These are phyloP conservation scores for Colletotrichum liaoningense DNA, from an alignment of 2,329 filamentous ascomycete species.

Conservation along the genomic window DNA sequence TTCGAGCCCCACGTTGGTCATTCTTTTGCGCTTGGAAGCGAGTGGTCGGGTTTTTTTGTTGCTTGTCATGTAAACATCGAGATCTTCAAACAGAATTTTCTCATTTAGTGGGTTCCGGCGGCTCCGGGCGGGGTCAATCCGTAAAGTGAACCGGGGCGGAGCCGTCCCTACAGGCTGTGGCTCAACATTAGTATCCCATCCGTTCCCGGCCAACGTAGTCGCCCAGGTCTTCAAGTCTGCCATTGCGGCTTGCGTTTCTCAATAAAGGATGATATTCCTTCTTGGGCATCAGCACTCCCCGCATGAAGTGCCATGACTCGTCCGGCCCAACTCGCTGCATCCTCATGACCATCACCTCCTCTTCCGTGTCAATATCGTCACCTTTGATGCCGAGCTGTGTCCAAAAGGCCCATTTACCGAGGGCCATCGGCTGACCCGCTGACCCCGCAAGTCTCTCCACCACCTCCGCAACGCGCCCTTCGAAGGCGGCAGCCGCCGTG, in stretches of 20 bases:
- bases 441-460: slow-evolving; percentile 38
- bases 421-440: slow-evolving; percentile 44
- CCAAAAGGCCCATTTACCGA: slow-evolving; percentile 51
- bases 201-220: not conserved
- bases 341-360: slow-evolving; percentile 40
- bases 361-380: slow-evolving; percentile 9
- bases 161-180: not conserved
- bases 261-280: slow-evolving; percentile 43
- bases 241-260: slow-evolving; percentile 42
- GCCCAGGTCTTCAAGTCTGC: slow-evolving; percentile 29
- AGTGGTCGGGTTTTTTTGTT: not conserved
- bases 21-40: not conserved
- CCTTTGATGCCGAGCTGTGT: slow-evolving; percentile 42
- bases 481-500: slow-evolving; percentile 37
- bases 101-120: not conserved
- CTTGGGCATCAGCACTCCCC: slow-evolving; percentile 41
- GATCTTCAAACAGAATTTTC: not conserved
- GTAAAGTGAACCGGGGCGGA: not conserved
- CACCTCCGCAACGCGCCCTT: slow-evolving; percentile 41
- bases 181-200: not conserved
- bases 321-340: slow-evolving; percentile 42
- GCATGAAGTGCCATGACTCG: slow-evolving; percentile 45
- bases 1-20: slow-evolving; percentile 35
- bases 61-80: not conserved
- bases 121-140: too few species aligned